Evolutionary conservation across 345 rosid species (phyloP).

Genomic region (Arabis hirsuta): DNA sequence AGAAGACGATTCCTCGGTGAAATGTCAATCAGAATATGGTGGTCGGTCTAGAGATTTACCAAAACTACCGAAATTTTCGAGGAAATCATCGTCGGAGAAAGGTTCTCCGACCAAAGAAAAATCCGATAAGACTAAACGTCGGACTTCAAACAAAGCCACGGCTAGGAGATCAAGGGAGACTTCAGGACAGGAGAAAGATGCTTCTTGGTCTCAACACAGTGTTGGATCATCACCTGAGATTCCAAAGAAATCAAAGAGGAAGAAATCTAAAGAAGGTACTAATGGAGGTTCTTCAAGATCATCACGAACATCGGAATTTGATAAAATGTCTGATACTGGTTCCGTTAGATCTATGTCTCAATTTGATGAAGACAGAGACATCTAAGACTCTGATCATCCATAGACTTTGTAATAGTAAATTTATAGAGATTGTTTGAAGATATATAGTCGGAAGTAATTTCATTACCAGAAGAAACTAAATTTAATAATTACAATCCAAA

Average conservation of each 20-base stretch:
- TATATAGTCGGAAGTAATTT: slow-evolving; percentile 8
- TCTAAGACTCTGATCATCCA: too few relatives aligned
- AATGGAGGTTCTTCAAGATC: slow-evolving; percentile 33
- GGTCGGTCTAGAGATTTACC: slow-evolving; percentile 32
- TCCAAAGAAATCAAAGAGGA: slow-evolving; percentile 32
- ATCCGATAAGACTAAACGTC: slow-evolving; percentile 30
- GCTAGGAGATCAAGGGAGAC: slow-evolving; percentile 7
- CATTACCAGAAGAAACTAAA: slow-evolving; percentile 13
- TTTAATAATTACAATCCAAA: slow-evolving; percentile 33
- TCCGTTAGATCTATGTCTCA: slow-evolving; percentile 30
- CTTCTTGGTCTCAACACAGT: slow-evolving; percentile 18
- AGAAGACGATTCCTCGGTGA: slow-evolving; percentile 18
- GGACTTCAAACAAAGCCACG: slow-evolving; percentile 23
- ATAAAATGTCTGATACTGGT: slow-evolving; percentile 35
- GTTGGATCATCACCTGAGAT: slow-evolving; percentile 5
- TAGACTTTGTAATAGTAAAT: neutral
- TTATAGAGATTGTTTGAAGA: slow-evolving; percentile 3
- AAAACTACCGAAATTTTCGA: slow-evolving; percentile 33
- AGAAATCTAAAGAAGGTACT: slow-evolving; percentile 31
- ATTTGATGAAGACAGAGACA: slow-evolving; percentile 5
- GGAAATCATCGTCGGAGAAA: slow-evolving; percentile 34
- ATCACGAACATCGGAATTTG: slow-evolving; percentile 13
- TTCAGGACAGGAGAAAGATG: neutral
- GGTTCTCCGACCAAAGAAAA: slow-evolving; percentile 32
- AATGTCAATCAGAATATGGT: slow-evolving; percentile 29